A percentile compares a stretch with the other conserved stretches of the same genome.
Conservation (phyloP, 768 basidiomycete species). For the Thelephora aurantiotincta region DNA sequence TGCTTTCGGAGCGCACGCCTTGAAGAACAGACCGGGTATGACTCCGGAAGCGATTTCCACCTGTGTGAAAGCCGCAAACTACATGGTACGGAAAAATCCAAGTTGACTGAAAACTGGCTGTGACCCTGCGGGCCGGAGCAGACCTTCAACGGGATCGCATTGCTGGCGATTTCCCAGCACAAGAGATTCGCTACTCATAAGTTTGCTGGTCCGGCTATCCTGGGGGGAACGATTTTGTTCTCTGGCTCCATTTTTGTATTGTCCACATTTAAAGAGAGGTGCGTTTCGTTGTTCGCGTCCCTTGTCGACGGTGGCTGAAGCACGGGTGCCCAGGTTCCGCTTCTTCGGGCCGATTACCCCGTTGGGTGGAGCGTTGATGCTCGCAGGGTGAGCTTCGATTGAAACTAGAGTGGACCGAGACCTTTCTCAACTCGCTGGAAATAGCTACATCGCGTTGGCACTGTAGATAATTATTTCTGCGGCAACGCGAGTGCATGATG, state of each 20-base stretch:
- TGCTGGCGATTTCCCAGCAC: conserved; percentile 50
- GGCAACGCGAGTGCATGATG: background rate
- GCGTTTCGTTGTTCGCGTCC: background rate
- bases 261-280: conserved; percentile 23
- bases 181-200: conserved; percentile 41
- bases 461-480: conserved; percentile 17
- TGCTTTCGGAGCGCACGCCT: conserved; percentile 57
- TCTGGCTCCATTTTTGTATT: conserved; percentile 48
- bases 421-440: background rate
- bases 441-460: conserved; percentile 39
- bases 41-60: conserved; percentile 38
- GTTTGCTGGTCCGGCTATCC: conserved; percentile 58
- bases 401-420: background rate
- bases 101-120: background rate
- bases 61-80: conserved; percentile 51
- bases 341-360: conserved; percentile 56
- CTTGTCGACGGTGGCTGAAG: background rate
- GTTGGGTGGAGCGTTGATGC: conserved; percentile 47
- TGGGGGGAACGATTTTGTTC: conserved; percentile 40
- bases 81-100: conserved; percentile 30
- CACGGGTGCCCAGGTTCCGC: conserved; percentile 21
- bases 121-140: conserved; percentile 12
- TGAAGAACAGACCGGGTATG: conserved; percentile 31
- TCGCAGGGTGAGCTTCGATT: conserved; percentile 40
- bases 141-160: conserved; percentile 57